These are phyloP conservation scores for Boletus calvinii DNA, from an alignment of 1,284 basidiomycete genomes.

Conservation along the genomic window DNA sequence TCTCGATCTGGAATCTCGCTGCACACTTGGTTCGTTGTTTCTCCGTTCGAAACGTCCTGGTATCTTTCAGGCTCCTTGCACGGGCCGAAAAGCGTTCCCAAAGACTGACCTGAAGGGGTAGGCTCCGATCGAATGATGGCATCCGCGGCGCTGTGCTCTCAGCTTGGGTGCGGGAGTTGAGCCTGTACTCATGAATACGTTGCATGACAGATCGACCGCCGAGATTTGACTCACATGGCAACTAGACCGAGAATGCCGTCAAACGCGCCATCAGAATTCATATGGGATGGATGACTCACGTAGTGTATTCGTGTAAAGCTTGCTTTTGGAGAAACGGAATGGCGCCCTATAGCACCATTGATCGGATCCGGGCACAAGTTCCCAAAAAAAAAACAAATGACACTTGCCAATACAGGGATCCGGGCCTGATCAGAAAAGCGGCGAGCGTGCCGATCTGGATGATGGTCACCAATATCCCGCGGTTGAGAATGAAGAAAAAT, in stretches of 20 bases:
- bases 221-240: constrained; percentile 5
- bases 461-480: constrained; percentile 7
- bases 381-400: not conserved
- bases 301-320: constrained; percentile 9
- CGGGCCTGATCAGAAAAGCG: not conserved
- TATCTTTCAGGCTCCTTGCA: not conserved
- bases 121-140: not conserved
- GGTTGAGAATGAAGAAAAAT: constrained; percentile 2
- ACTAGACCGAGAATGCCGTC: not conserved
- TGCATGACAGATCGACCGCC: not conserved
- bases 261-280: not conserved
- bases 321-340: constrained; percentile 1
- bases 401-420: not conserved
- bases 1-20: not conserved
- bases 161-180: not conserved
- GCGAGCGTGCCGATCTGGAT: constrained; percentile 1
- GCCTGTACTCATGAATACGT: not conserved
- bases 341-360: not conserved
- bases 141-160: not conserved
- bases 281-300: constrained; percentile 2
- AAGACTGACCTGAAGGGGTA: not conserved
- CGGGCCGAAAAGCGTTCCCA: not conserved
- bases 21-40: not conserved
- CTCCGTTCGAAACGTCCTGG: constrained; percentile 1
- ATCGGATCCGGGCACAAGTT: not conserved